Conservation (phyloP, 2,329 filamentous ascomycete genomes). For the Coniochaeta sp. region DNA sequence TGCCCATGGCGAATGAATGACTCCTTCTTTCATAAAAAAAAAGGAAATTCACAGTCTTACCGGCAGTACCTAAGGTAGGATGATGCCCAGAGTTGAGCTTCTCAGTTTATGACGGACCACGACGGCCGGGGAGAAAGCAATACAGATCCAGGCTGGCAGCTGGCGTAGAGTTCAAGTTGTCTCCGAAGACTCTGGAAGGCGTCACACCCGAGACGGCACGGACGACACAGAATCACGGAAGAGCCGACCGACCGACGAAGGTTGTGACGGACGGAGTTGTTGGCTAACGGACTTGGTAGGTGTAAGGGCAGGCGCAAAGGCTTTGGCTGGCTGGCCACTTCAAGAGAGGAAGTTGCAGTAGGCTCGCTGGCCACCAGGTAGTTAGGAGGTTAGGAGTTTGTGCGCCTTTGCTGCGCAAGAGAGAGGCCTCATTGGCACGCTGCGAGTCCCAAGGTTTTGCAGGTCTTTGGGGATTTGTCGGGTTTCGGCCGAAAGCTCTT, state of each 20-base stretch:
- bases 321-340: neutral
- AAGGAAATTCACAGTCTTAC: neutral
- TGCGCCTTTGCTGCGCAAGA: neutral
- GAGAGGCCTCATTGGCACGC: neutral
- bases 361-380: neutral
- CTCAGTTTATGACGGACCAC: neutral
- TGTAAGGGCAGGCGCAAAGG: neutral
- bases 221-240: neutral
- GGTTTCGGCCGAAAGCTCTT: neutral
- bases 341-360: neutral
- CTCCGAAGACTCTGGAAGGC: neutral
- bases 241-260: neutral
- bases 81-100: neutral
- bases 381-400: neutral
- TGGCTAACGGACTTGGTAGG: neutral
- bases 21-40: neutral
- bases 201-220: neutral
- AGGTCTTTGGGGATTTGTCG: neutral
- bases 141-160: neutral
- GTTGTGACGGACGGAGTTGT: neutral
- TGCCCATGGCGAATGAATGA: neutral
- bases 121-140: neutral
- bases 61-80: neutral
- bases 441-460: neutral
- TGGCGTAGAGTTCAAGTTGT: neutral